Conservation (phyloP, 1,284 basidiomycete genomes). For the Pisolithus thermaeus region DNA sequence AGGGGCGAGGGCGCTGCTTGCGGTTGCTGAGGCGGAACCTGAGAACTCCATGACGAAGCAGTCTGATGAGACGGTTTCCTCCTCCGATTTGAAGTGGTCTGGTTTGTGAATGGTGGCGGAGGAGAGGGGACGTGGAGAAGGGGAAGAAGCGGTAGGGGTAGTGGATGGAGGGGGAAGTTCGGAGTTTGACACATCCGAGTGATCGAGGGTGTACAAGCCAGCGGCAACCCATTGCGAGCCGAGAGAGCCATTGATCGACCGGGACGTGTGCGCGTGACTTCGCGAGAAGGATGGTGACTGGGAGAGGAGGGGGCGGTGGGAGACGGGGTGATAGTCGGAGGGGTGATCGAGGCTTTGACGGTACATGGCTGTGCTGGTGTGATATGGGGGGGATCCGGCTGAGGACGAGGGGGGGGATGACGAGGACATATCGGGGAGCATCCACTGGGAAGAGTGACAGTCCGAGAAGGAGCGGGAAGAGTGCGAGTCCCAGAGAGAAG, state of each 20-base stretch:
- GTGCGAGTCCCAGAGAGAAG: conserved; percentile 18
- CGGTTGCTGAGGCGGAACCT: conserved; percentile 21
- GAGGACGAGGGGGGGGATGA: conserved; percentile 23
- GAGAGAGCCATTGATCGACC: conserved; percentile 5
- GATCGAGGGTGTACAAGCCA: conserved; percentile 29
- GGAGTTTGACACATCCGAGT: conserved; percentile 30
- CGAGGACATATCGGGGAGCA: conserved; percentile 17
- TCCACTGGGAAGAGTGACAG: conserved; percentile 10
- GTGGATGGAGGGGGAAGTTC: conserved; percentile 27
- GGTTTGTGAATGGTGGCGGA: conserved; percentile 19
- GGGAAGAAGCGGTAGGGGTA: conserved; percentile 28
- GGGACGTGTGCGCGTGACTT: conserved; percentile 10
- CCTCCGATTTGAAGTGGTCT: conserved; percentile 26
- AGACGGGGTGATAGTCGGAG: conserved; percentile 15
- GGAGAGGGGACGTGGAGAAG: conserved; percentile 31
- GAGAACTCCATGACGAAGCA: conserved; percentile 34
- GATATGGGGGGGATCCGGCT: background rate
- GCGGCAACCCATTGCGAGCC: conserved; percentile 26
- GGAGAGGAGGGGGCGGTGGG: conserved; percentile 17
- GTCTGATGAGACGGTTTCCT: conserved; percentile 22
- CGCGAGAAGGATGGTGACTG: conserved; percentile 6
- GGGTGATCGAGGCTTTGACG: conserved; percentile 21
- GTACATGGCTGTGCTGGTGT: conserved; percentile 13
- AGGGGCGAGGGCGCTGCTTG: conserved; percentile 37
- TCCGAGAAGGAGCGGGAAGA: background rate